phyloP scores from a whole-genome alignment of 2,329 filamentous ascomycete species.

The Juglanconis sp. region DNA sequence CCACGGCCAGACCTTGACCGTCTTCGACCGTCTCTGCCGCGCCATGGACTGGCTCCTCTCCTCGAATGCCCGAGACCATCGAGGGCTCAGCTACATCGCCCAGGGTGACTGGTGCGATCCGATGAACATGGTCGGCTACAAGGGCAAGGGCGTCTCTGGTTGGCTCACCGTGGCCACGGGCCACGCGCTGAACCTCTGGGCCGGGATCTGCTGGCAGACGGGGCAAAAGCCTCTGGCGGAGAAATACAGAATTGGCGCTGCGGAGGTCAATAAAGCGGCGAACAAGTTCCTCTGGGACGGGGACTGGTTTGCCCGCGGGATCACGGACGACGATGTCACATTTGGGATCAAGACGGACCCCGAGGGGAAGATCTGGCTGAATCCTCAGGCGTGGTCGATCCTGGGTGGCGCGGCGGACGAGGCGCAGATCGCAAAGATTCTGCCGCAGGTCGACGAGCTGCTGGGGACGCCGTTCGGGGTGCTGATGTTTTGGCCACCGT shows the following conservation, averaged over 20 bases:
- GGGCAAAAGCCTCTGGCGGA: constrained; percentile 37
- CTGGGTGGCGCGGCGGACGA: constrained; percentile 47
- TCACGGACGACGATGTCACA: constrained; percentile 51
- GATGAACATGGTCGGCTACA: constrained; percentile 61
- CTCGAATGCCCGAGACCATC: constrained; percentile 42
- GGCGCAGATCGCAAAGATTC: constrained; percentile 41
- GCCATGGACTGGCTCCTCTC: constrained; percentile 56
- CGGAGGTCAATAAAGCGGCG: constrained; percentile 46
- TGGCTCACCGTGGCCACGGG: constrained; percentile 57
- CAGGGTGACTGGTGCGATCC: constrained; percentile 61
- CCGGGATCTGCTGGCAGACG: constrained; percentile 45
- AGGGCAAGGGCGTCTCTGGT: constrained; percentile 54
- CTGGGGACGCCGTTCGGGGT: constrained; percentile 52
- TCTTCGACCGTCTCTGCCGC: constrained; percentile 52
- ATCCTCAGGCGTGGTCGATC: constrained; percentile 55
- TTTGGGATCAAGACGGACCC: constrained; percentile 49
- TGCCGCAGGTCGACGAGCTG: constrained; percentile 48
- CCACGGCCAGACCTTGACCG: constrained; percentile 45
- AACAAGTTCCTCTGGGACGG: constrained; percentile 54
- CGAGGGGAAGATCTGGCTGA: constrained; percentile 58
- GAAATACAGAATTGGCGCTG: constrained; percentile 42
- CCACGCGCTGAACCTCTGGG: constrained; percentile 52
- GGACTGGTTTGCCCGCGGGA: constrained; percentile 55
- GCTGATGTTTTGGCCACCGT: constrained; percentile 55
- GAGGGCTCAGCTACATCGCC: constrained; percentile 54